Percentiles rank a stretch among this genome's conserved stretches.
Conservation (phyloP, 1,139 yeast genomes). For the Pichiaceae sp. region DNA sequence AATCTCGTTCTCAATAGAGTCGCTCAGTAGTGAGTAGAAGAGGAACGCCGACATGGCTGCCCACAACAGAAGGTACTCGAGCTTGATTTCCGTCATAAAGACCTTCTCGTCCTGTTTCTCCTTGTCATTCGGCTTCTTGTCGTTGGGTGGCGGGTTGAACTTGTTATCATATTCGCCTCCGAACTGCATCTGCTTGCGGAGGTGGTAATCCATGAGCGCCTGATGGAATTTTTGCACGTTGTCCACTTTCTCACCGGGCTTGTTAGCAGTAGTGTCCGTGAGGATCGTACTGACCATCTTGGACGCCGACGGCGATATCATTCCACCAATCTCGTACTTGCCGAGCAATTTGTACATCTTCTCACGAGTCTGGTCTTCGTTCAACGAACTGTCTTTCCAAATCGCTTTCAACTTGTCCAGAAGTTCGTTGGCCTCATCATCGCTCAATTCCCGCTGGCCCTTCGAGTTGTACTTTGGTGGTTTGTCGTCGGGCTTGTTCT, state of each 20-base stretch:
- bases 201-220: constrained; percentile 20
- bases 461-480: constrained; percentile 8
- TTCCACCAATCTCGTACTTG: constrained; percentile 22
- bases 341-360: constrained; percentile 15
- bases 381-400: constrained; percentile 17
- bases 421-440: constrained; percentile 19
- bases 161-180: constrained; percentile 10
- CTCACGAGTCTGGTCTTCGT: constrained; percentile 10
- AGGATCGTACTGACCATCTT: constrained; percentile 19
- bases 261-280: constrained; percentile 15
- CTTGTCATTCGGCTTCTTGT: constrained; percentile 2
- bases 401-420: constrained; percentile 17
- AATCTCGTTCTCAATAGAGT: constrained; percentile 31
- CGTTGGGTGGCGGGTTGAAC: constrained; percentile 9
- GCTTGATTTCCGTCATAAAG: constrained; percentile 12
- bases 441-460: constrained; percentile 19
- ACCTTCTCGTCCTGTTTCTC: constrained; percentile 6
- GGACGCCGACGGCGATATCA: constrained; percentile 22
- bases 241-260: constrained; percentile 23
- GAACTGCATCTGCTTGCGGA: constrained; percentile 17
- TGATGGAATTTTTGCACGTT: constrained; percentile 23
- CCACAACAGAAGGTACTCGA: constrained; percentile 17
- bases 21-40: constrained; percentile 12
- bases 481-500: constrained; percentile 2
- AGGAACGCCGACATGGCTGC: constrained; percentile 13